Conservation (phyloP, 1,139 yeast genomes). For the Diutina siamensis region DNA sequence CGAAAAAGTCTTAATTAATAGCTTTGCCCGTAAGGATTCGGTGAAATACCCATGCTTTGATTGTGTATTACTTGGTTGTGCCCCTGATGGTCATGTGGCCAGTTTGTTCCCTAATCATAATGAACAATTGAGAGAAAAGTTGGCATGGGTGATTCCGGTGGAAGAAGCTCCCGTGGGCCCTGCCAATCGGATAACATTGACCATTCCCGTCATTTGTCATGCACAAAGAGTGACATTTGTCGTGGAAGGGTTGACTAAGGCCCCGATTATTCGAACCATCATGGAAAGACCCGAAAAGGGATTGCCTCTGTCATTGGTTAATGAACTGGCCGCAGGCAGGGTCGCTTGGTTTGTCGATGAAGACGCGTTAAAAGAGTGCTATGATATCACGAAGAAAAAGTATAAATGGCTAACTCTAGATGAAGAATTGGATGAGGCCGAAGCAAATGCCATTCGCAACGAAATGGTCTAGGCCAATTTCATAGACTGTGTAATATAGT, state of each 20-base stretch:
- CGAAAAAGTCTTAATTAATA: conserved; percentile 57
- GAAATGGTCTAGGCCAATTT: neutral
- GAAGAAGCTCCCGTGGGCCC: conserved; percentile 91
- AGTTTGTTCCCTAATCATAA: conserved; percentile 85
- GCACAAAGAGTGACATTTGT: conserved; percentile 88
- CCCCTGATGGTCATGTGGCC: conserved; percentile 98
- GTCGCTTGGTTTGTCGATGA: conserved; percentile 97
- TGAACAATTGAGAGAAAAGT: conserved; percentile 74
- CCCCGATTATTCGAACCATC: conserved; percentile 82
- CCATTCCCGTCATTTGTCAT: conserved; percentile 92
- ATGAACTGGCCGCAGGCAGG: conserved; percentile 93
- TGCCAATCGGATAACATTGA: conserved; percentile 73
- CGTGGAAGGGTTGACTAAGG: conserved; percentile 92
- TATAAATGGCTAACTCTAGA: conserved; percentile 43
- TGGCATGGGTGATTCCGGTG: conserved; percentile 96
- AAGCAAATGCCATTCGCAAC: neutral
- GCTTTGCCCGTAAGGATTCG: conserved; percentile 93
- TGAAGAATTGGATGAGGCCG: neutral
- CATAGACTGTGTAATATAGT: too few relatives aligned
- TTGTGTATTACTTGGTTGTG: conserved; percentile 83
- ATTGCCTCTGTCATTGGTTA: conserved; percentile 85
- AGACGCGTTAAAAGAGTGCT: conserved; percentile 81
- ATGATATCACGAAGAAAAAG: conserved; percentile 61
- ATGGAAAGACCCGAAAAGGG: conserved; percentile 85
- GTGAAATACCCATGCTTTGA: conserved; percentile 95